A percentile compares a stretch with the other conserved stretches of the same genome.
These are phyloP conservation scores for Stachybotrys chartarum DNA, from an alignment of 2,329 filamentous ascomycete genomes.

Conservation along the genomic window DNA sequence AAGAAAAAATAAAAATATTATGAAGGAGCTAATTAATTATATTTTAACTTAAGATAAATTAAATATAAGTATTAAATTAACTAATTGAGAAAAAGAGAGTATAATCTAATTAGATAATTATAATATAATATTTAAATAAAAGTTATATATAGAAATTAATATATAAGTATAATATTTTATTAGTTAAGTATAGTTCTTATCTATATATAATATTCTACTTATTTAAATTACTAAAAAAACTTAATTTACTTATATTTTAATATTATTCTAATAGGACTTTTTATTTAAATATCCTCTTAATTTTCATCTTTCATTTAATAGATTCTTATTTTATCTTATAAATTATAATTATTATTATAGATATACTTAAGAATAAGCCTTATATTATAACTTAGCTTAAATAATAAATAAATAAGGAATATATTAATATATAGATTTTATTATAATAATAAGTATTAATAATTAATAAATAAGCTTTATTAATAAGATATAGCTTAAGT, in stretches of 20 bases:
- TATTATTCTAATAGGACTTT: background rate
- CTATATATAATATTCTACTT: too few species aligned
- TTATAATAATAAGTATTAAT: too few species aligned
- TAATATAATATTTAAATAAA: background rate
- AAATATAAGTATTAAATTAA: background rate
- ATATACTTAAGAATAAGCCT: background rate
- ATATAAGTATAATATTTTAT: background rate
- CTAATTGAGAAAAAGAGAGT: background rate
- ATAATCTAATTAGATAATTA: background rate
- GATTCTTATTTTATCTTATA: background rate
- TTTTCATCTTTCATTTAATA: background rate
- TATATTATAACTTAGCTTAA: background rate
- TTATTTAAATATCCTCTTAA: too few species aligned
- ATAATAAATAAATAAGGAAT: background rate
- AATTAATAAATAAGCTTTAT: too few species aligned
- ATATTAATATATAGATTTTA: too few species aligned
- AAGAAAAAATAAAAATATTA: background rate
- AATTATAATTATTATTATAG: background rate
- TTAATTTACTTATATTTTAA: too few species aligned
- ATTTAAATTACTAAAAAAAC: background rate
- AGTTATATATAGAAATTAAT: background rate
- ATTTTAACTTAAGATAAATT: background rate
- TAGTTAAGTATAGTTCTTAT: too few species aligned
- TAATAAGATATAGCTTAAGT: slow-evolving; percentile 1
- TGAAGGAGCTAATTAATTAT: background rate